Evolutionary conservation across 441 rosid species (phyloP).

Genomic region (Gossypium gossypioides): DNA sequence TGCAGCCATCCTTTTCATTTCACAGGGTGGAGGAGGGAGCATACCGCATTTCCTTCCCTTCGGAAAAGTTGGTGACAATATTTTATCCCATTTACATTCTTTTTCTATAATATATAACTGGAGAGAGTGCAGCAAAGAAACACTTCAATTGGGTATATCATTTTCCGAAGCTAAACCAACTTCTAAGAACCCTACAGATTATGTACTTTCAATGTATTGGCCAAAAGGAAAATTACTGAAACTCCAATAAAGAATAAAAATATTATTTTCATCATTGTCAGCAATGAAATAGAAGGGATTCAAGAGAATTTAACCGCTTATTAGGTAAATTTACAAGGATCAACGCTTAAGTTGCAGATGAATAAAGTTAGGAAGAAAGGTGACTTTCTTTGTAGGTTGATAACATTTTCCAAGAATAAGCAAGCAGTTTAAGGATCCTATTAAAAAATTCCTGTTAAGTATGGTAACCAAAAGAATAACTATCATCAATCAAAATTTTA

Average conservation of each 20-base stretch:
- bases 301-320: background rate
- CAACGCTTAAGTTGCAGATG: background rate
- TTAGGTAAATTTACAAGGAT: background rate
- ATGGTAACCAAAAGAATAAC: background rate
- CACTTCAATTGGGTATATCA: background rate
- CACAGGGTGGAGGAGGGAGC: background rate
- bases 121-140: background rate
- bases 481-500: background rate
- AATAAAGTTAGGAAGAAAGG: background rate
- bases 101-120: background rate
- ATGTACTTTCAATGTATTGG: background rate
- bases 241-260: background rate
- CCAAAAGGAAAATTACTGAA: constrained; percentile 2
- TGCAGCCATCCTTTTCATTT: background rate
- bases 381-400: constrained; percentile 1
- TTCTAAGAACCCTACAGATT: background rate
- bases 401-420: background rate
- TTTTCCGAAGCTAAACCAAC: background rate
- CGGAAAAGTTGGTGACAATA: background rate
- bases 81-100: background rate
- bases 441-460: background rate
- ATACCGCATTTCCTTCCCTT: background rate
- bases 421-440: constrained; percentile 1
- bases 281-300: background rate
- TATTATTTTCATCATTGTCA: background rate